Base-by-base conservation (phyloP, 2,329 filamentous ascomycete genomes). In the Myriosclerotinia duriaeana region DNA sequence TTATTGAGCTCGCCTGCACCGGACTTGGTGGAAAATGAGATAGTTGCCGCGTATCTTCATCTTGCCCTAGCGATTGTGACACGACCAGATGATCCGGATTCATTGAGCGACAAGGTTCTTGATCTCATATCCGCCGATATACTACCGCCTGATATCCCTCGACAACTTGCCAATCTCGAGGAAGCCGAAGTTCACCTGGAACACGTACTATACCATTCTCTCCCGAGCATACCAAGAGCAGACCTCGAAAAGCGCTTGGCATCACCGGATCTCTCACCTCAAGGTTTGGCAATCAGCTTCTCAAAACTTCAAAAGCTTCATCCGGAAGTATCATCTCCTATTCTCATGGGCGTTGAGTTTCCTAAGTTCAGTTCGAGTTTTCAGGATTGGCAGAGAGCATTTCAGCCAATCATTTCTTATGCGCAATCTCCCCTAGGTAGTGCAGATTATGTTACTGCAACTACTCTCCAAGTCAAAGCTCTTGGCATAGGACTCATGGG, bases 31-130 rank as follows among this genome's bases (percentile, higher is more conserved):
- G 72, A 73, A 52, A 62, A 72, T 34, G 70, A 69, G 40, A 61
- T 74, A 36, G 46, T 72, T 14, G 64, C 67, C 0, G 62, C 69
- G 6, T 74, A 72, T 61, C 60, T 72, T 15, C 68, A 68, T 20
- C 54, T 74, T 15, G 70, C 72, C 5, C 62, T 69, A n/a, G 30
- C 58, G 36, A 46, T 66, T 5, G 67, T 67, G 46, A 65, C 63
- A 9, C 53, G 66, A 56, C 46, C 66, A 4, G 58, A 65, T 30
- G n/a, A 53, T 36, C 42, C 59, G n/a, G 26, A 62, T 40, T 42
- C 54, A 56, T 48, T 60, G 44, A 59, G 68, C 15, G 36, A 34
- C 5, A 68, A 60, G 30, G 58, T 68, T 5, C 61, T 72, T 15
- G 65, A 66, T 12, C 64, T 72, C 9, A 59, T 64, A n/a, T 71